These are phyloP conservation scores for Musa acuminata DNA, from an alignment of 176 grass and related monocot genomes.

Conservation along the genomic window DNA sequence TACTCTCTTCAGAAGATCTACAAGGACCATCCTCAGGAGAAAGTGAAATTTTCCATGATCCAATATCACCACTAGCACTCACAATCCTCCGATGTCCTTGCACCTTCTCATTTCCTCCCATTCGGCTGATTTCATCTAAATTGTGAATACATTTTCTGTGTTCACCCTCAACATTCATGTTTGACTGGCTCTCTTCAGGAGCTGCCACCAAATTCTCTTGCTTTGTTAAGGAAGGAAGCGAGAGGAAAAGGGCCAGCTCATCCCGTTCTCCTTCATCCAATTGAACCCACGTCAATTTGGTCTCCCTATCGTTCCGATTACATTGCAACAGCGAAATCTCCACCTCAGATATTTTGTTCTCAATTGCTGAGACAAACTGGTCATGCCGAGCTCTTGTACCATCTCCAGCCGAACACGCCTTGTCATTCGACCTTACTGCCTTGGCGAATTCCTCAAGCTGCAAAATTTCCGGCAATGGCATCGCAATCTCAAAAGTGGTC, in stretches of 20 bases:
- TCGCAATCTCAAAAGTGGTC: neutral
- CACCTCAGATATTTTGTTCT: slow-evolving; percentile 47
- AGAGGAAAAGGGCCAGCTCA: slow-evolving; percentile 59
- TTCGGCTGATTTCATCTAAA: neutral
- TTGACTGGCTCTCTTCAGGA: slow-evolving; percentile 28
- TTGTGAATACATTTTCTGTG: neutral
- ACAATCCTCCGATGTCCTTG: slow-evolving; percentile 16
- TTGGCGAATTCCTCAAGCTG: slow-evolving; percentile 74
- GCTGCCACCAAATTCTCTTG: neutral
- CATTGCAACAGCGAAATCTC: slow-evolving; percentile 57
- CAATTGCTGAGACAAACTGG: slow-evolving; percentile 59
- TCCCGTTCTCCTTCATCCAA: slow-evolving; percentile 61
- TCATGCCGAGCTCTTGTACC: slow-evolving; percentile 55
- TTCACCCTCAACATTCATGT: slow-evolving; percentile 9
- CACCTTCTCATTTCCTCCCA: neutral
- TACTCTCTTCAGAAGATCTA: neutral
- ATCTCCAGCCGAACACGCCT: slow-evolving; percentile 39
- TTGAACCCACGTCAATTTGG: slow-evolving; percentile 46
- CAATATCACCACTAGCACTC: slow-evolving; percentile 17
- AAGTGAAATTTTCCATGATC: slow-evolving; percentile 19
- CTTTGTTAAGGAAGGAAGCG: slow-evolving; percentile 12
- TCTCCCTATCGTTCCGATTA: slow-evolving; percentile 35
- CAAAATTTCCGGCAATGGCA: neutral
- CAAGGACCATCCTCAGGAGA: slow-evolving; percentile 10
- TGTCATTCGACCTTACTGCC: slow-evolving; percentile 47